Evolutionary conservation across 2,329 filamentous ascomycete genomes (phyloP).

Genomic region (Teratosphaeria zuluensis): DNA sequence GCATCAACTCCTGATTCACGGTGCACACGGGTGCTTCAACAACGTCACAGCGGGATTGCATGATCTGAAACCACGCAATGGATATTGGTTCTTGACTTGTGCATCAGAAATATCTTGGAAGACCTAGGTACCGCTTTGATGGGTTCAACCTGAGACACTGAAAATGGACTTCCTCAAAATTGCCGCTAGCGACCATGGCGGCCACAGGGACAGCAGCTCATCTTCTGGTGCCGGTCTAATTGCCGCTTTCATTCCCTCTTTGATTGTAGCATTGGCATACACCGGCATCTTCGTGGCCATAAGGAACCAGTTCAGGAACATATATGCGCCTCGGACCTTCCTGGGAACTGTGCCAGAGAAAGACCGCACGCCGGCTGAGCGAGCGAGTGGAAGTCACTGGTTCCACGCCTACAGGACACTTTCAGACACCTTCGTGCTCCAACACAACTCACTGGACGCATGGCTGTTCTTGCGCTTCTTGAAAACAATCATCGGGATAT

Average conservation of each 20-base stretch:
- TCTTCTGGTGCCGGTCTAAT: slow-evolving; percentile 23
- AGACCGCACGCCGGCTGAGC: slow-evolving; percentile 20
- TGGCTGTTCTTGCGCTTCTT: slow-evolving; percentile 40
- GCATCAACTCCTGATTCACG: background rate
- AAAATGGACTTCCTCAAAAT: background rate
- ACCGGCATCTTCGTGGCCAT: slow-evolving; percentile 20
- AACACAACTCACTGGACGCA: slow-evolving; percentile 40
- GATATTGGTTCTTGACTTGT: background rate
- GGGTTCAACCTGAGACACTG: background rate
- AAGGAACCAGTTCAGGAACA: slow-evolving; percentile 21
- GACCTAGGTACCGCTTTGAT: background rate
- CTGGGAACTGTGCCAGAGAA: slow-evolving; percentile 24
- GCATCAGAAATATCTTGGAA: background rate
- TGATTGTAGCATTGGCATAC: slow-evolving; percentile 21
- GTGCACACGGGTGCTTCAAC: no score
- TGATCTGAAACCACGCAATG: background rate
- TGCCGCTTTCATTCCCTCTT: slow-evolving; percentile 24
- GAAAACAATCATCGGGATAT: slow-evolving; percentile 34
- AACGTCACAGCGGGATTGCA: background rate
- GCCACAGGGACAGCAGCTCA: slow-evolving; percentile 17
- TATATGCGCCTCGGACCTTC: slow-evolving; percentile 26
- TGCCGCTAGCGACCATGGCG: slow-evolving; percentile 6
- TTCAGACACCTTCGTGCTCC: slow-evolving; percentile 36
- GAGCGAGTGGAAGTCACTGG: slow-evolving; percentile 31
- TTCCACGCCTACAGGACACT: slow-evolving; percentile 37